Evolutionary conservation across 179 eudicot genomes (phyloP).

Genomic region (Beta lomatogona): DNA sequence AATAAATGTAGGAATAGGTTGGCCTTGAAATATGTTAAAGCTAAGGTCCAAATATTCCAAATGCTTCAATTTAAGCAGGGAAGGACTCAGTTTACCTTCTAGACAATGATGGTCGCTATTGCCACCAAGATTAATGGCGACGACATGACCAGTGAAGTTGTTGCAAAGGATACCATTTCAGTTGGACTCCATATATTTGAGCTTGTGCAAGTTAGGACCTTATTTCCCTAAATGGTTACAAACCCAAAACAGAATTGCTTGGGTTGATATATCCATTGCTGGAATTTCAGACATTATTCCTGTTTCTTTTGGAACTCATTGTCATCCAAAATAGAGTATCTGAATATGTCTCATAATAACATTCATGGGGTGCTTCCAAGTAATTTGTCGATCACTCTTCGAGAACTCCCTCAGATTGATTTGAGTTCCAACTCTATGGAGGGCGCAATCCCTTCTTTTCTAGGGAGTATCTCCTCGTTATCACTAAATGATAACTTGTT

Average conservation of each 20-base stretch:
- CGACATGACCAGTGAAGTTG: slow-evolving; percentile 24
- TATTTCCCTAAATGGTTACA: slow-evolving; percentile 40
- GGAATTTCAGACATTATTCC: slow-evolving; percentile 37
- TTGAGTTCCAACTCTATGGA: not conserved
- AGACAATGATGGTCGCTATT: slow-evolving; percentile 3
- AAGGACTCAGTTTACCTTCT: slow-evolving; percentile 30
- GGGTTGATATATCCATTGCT: slow-evolving; percentile 32
- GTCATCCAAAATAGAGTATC: not conserved
- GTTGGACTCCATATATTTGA: not conserved
- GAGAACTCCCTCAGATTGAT: slow-evolving; percentile 7
- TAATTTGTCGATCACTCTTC: slow-evolving; percentile 7
- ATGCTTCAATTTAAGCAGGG: slow-evolving; percentile 27
- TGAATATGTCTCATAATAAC: slow-evolving; percentile 43
- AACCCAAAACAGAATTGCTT: not conserved
- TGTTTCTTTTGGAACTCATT: slow-evolving; percentile 30
- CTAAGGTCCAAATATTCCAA: slow-evolving; percentile 28
- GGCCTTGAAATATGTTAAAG: slow-evolving; percentile 10
- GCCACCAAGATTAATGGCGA: not conserved
- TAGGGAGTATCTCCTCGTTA: not conserved
- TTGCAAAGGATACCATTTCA: slow-evolving; percentile 23
- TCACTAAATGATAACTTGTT: slow-evolving; percentile 36
- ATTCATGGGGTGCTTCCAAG: slow-evolving; percentile 33
- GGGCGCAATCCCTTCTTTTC: slow-evolving; percentile 24
- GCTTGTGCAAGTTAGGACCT: slow-evolving; percentile 38
- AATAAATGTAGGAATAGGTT: slow-evolving; percentile 24